A percentile compares a stretch with the other conserved stretches of the same genome.
These are phyloP conservation scores for Punica granatum DNA, from an alignment of 345 rosid species.

Conservation along the genomic window DNA sequence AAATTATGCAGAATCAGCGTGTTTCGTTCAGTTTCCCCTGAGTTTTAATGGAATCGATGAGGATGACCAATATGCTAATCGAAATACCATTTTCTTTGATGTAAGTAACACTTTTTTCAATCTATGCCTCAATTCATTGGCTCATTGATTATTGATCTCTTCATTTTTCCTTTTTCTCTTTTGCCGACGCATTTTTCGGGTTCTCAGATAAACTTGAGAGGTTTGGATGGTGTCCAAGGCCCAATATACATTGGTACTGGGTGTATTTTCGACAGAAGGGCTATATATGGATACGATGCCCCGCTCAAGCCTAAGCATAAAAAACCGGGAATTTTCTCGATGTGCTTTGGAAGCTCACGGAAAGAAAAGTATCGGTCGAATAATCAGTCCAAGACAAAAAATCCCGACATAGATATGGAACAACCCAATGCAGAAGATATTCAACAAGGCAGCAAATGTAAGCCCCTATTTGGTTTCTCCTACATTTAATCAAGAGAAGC, in stretches of 20 bases:
- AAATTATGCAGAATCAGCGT: constrained; percentile 14
- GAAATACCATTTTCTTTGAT: constrained; percentile 18
- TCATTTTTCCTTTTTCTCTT: too few relatives aligned
- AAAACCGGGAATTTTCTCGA: background rate
- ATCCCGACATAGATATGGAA: background rate
- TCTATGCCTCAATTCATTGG: background rate
- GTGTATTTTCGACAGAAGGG: constrained; percentile 14
- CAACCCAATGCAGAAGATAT: constrained; percentile 1
- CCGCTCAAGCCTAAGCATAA: constrained; percentile 11
- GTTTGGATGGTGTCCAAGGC: constrained; percentile 29
- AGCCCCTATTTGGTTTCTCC: background rate
- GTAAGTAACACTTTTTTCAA: constrained; percentile 8
- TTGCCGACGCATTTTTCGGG: background rate
- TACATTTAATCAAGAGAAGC: background rate
- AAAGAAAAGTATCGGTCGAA: background rate
- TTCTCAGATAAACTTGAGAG: constrained; percentile 17
- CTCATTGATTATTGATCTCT: background rate
- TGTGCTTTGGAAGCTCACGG: constrained; percentile 8
- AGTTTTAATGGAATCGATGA: constrained; percentile 14
- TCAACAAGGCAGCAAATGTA: constrained; percentile 10
- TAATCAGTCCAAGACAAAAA: background rate
- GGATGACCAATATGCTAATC: constrained; percentile 19
- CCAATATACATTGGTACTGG: constrained; percentile 17
- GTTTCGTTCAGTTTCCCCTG: constrained; percentile 25
- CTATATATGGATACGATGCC: constrained; percentile 17